phyloP scores from a whole-genome alignment of 1,284 basidiomycete genomes.

The Butyriboletus regius region DNA sequence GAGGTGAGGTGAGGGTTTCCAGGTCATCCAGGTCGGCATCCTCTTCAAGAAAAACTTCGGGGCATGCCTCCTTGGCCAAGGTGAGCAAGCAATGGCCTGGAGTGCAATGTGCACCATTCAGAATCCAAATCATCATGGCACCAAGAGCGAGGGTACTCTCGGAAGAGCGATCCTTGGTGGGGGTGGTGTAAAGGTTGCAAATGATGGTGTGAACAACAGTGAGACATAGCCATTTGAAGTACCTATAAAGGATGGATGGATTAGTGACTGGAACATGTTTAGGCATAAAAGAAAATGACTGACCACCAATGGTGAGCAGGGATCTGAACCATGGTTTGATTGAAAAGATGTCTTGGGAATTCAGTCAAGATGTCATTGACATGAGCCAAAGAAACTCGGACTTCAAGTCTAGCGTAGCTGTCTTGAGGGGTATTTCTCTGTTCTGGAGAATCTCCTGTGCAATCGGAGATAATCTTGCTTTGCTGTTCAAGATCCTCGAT shows the following conservation, averaged over 20 bases:
- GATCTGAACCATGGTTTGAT: constrained; percentile 3
- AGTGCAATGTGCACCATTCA: background rate
- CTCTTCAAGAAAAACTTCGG: accelerated
- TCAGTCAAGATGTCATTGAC: accelerated
- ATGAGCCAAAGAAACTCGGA: background rate
- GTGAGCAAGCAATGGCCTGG: background rate
- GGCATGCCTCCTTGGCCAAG: background rate
- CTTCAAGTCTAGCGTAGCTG: constrained; percentile 1
- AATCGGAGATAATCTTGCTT: no score
- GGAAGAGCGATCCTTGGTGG: background rate
- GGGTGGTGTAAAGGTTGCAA: background rate
- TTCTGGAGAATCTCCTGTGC: no score
- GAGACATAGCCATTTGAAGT: constrained; percentile 10
- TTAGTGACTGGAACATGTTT: background rate
- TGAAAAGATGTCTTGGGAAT: background rate
- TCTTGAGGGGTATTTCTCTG: no score
- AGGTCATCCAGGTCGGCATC: background rate
- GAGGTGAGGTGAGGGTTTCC: background rate
- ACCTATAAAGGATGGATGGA: background rate
- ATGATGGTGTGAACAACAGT: background rate
- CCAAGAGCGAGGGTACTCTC: background rate
- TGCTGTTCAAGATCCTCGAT: no score
- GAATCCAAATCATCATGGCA: constrained; percentile 6
- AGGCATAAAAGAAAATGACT: background rate
- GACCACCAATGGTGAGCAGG: background rate